These are phyloP conservation scores for Chlamydomonas urium DNA, from an alignment of 139 green algal species.

Conservation along the genomic window DNA sequence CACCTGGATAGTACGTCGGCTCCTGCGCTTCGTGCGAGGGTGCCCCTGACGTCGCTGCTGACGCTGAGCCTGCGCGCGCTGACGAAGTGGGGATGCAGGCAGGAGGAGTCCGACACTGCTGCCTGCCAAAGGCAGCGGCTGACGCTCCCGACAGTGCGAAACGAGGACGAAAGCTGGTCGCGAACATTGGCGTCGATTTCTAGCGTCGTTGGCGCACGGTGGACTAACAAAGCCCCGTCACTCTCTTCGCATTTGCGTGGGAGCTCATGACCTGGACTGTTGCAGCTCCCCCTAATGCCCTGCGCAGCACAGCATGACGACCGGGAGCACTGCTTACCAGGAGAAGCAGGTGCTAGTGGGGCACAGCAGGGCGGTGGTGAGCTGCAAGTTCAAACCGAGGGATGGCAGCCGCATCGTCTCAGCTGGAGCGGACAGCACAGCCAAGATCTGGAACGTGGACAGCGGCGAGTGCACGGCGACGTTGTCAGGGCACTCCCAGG, in stretches of 20 bases:
- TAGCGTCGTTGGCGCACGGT: background rate
- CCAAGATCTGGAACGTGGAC: constrained; percentile 60
- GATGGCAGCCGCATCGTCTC: constrained; percentile 50
- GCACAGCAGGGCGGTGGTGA: constrained; percentile 4
- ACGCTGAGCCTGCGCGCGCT: background rate
- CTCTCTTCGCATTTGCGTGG: background rate
- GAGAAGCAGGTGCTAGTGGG: background rate
- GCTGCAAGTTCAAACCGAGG: constrained; percentile 1
- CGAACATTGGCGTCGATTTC: background rate
- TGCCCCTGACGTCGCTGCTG: too few relatives aligned
- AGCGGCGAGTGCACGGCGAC: constrained; percentile 37
- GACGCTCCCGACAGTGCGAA: too few relatives aligned
- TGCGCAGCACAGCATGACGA: background rate
- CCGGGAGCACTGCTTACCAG: background rate
- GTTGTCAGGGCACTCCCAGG: constrained; percentile 53
- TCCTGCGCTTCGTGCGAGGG: too few relatives aligned
- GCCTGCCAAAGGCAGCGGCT: too few relatives aligned
- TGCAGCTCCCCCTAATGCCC: background rate
- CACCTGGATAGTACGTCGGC: background rate
- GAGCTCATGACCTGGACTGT: background rate
- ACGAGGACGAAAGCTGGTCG: background rate
- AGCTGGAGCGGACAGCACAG: constrained; percentile 64
- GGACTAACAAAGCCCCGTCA: background rate
- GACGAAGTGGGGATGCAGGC: background rate
- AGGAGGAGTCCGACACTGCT: background rate